Conservation (phyloP, 257 asterid genomes). For the Paulownia fortunei region DNA sequence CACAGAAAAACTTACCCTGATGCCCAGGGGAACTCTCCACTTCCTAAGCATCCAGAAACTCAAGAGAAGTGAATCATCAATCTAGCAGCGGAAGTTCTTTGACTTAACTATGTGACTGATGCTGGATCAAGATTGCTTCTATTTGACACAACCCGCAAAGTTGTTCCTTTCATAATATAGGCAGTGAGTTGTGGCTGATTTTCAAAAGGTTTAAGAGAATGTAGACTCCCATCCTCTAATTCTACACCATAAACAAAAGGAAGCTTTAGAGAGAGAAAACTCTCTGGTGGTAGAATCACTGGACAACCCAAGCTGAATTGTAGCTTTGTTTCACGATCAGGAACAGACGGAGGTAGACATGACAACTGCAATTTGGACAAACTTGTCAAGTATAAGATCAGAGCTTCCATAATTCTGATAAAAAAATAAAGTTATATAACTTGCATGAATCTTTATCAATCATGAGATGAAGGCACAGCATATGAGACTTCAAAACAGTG, state of each 20-base stretch:
- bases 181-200: conserved; percentile 91
- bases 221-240: conserved; percentile 74
- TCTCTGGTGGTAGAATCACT: conserved; percentile 90
- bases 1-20: conserved; percentile 39
- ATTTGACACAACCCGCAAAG: conserved; percentile 65
- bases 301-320: conserved; percentile 84
- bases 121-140: conserved; percentile 54
- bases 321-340: conserved; percentile 71
- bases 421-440: not conserved
- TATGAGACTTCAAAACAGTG: conserved; percentile 1
- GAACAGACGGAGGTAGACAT: conserved; percentile 75
- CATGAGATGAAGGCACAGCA: not conserved
- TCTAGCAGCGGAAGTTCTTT: conserved; percentile 33
- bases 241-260: conserved; percentile 86
- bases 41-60: conserved; percentile 31
- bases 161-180: conserved; percentile 68
- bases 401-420: not conserved
- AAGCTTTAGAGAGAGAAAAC: conserved; percentile 89
- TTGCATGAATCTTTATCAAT: conserved; percentile 23
- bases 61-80: conserved; percentile 32
- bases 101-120: conserved; percentile 40
- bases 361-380: conserved; percentile 59
- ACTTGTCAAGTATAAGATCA: conserved; percentile 25
- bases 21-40: conserved; percentile 30
- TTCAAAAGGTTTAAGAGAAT: conserved; percentile 74